phyloP scores from a whole-genome alignment of 306 rosid species.

The Vigna radiata region DNA sequence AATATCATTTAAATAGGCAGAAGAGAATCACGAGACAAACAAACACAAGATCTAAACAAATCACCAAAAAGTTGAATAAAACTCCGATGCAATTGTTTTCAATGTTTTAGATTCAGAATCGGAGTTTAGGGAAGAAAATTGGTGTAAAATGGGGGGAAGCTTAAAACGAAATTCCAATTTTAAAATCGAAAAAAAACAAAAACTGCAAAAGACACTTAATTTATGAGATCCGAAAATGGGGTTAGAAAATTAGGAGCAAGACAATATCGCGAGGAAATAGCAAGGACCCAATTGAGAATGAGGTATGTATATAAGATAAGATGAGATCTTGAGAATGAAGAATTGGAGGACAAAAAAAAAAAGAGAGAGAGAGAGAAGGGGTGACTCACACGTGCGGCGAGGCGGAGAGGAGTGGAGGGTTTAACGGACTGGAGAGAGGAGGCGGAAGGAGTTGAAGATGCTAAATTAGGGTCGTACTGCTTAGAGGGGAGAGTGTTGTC shows the following conservation, averaged over 20 bases:
- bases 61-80: neutral
- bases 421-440: neutral
- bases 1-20: constrained; percentile 15
- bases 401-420: constrained; percentile 34
- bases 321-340: neutral
- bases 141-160: too few species aligned
- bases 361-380: neutral
- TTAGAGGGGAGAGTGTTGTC: neutral
- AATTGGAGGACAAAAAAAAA: neutral
- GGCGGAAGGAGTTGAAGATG: constrained; percentile 41
- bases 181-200: neutral
- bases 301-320: neutral
- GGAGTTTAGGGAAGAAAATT: too few species aligned
- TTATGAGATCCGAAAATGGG: constrained; percentile 29
- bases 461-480: neutral
- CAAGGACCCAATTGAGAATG: neutral
- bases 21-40: constrained; percentile 34
- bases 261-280: neutral
- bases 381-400: constrained; percentile 70
- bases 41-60: constrained; percentile 3
- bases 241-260: neutral
- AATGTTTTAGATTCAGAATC: neutral
- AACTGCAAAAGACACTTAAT: neutral
- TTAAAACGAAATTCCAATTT: neutral
- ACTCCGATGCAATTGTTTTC: neutral